phyloP scores from a whole-genome alignment of 202 grass and related monocot genomes.

The Hordeum pubiflorum region DNA sequence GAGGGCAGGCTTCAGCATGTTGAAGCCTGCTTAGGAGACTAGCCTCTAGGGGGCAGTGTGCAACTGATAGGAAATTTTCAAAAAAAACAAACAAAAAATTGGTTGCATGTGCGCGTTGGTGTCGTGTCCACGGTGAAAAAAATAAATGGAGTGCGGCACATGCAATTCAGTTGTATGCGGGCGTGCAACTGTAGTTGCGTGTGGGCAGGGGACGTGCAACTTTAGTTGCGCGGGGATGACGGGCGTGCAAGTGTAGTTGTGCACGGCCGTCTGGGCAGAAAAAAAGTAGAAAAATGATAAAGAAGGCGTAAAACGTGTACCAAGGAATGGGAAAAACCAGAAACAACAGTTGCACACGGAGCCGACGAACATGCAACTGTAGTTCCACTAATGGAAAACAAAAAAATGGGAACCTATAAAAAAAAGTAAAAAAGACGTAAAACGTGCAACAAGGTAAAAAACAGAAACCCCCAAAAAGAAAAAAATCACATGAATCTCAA shows the following conservation, averaged over 20 bases:
- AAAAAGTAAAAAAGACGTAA: neutral
- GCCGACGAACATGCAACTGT: neutral
- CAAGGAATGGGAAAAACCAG: neutral
- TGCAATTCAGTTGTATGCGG: neutral
- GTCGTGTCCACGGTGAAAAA: neutral
- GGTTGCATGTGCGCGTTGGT: no score
- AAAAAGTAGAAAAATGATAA: neutral
- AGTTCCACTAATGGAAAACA: no score
- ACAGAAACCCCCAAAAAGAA: neutral
- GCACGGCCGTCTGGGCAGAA: no score
- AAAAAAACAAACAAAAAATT: no score
- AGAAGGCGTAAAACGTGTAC: neutral
- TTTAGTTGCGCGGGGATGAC: neutral
- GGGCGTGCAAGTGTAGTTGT: neutral
- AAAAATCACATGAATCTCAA: neutral
- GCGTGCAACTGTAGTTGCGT: neutral
- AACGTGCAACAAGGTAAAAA: neutral
- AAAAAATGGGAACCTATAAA: neutral
- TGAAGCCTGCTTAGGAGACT: no score
- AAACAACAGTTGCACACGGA: neutral
- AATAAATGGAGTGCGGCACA: neutral
- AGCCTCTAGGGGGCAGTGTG: neutral
- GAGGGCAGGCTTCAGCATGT: no score
- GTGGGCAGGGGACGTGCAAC: neutral
- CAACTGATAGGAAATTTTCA: neutral